These are phyloP conservation scores for Wickerhamomyces rabaulensis DNA, from an alignment of 805 yeast species.

Conservation along the genomic window DNA sequence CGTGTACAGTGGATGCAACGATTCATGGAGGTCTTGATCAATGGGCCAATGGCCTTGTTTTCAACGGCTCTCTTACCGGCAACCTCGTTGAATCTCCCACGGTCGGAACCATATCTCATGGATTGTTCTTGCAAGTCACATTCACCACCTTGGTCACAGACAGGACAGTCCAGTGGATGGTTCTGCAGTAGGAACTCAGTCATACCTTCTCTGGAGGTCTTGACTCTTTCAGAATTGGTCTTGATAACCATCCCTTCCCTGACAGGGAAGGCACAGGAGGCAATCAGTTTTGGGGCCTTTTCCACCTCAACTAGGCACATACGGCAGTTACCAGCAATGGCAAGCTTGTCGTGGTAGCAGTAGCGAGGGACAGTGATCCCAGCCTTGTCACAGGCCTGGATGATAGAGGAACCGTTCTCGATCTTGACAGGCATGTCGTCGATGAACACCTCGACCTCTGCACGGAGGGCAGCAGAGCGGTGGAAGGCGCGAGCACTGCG, in stretches of 20 bases:
- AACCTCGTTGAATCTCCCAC: constrained; percentile 79
- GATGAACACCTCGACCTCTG: constrained; percentile 50
- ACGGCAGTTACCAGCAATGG: constrained; percentile 89
- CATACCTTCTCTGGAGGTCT: constrained; percentile 83
- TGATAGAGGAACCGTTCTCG: constrained; percentile 83
- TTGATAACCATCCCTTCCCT: constrained; percentile 83
- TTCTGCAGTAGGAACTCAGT: constrained; percentile 84
- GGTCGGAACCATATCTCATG: constrained; percentile 75
- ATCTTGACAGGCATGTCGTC: constrained; percentile 75
- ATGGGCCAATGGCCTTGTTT: constrained; percentile 86
- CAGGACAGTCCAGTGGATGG: constrained; percentile 90
- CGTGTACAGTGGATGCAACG: constrained; percentile 91
- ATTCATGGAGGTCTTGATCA: constrained; percentile 87
- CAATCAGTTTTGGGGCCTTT: constrained; percentile 83
- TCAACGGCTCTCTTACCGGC: constrained; percentile 86
- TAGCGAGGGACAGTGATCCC: constrained; percentile 85
- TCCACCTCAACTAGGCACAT: constrained; percentile 91
- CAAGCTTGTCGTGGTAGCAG: constrained; percentile 87
- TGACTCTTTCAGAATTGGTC: constrained; percentile 72
- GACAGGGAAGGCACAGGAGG: constrained; percentile 92
- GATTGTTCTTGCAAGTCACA: constrained; percentile 90
- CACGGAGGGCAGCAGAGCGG: constrained; percentile 28
- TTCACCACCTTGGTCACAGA: constrained; percentile 93
- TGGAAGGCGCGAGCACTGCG: constrained; percentile 25
- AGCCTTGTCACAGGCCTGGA: constrained; percentile 89